phyloP scores from a whole-genome alignment of 148 eudicot species.

The Persicaria tinctoria region DNA sequence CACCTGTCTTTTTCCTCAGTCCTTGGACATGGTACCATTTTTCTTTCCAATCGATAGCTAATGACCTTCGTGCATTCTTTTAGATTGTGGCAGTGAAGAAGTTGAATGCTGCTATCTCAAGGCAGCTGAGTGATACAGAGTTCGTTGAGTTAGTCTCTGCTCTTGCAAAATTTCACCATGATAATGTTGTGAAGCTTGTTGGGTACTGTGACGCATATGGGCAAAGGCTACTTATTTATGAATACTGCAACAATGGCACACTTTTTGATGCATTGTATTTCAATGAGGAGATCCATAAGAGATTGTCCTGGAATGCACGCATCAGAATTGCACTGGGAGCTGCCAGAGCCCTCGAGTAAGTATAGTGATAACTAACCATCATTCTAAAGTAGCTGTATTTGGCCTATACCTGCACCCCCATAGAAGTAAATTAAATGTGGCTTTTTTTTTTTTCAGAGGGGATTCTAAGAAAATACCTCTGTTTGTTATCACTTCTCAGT shows the following conservation, averaged over 20 bases:
- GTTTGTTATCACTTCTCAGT: too few relatives aligned
- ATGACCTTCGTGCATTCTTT: not conserved
- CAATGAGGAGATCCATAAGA: constrained; percentile 62
- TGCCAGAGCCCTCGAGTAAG: constrained; percentile 94
- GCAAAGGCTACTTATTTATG: constrained; percentile 57
- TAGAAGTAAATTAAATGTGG: too few relatives aligned
- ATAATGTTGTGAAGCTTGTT: constrained; percentile 60
- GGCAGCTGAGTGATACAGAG: constrained; percentile 46
- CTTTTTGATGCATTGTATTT: constrained; percentile 72
- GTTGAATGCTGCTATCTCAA: constrained; percentile 43
- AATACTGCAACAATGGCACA: constrained; percentile 62
- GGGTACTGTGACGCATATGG: constrained; percentile 88
- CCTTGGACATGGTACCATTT: not conserved
- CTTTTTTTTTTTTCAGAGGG: too few relatives aligned
- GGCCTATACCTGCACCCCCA: not conserved
- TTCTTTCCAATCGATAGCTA: not conserved
- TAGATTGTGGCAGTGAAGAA: constrained; percentile 91
- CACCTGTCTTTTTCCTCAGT: not conserved
- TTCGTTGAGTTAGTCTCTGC: constrained; percentile 57
- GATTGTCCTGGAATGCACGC: constrained; percentile 78
- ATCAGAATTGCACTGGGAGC: constrained; percentile 79
- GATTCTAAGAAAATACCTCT: too few relatives aligned
- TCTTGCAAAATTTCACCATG: constrained; percentile 59
- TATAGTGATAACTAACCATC: not conserved
- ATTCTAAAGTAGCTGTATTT: not conserved